Conservation (phyloP, 2,329 filamentous ascomycete genomes). For the Colletotrichum sp. region DNA sequence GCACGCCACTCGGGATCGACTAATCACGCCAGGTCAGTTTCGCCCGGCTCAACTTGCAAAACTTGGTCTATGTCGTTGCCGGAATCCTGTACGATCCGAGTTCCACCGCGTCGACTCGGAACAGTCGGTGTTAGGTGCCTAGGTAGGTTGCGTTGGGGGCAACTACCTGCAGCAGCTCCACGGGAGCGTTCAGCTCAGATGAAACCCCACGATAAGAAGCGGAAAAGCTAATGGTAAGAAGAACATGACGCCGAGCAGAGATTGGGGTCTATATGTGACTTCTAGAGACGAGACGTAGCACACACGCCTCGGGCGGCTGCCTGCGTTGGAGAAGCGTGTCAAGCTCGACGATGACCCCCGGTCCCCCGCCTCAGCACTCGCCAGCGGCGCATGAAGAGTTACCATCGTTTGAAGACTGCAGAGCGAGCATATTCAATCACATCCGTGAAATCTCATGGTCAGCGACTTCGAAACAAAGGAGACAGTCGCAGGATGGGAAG, state of each 20-base stretch:
- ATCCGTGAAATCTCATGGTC: not conserved
- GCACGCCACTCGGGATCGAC: not conserved
- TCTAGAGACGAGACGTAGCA: not conserved
- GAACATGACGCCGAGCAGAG: not conserved
- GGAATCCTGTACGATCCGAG: not conserved
- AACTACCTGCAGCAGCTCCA: not conserved
- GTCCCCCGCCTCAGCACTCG: not conserved
- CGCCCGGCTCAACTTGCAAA: not conserved
- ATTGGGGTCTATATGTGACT: slow-evolving; percentile 16
- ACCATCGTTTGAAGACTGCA: slow-evolving; percentile 1
- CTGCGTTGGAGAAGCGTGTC: slow-evolving; percentile 11
- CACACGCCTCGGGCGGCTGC: slow-evolving; percentile 1
- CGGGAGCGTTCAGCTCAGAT: not conserved
- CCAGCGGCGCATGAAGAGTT: not conserved
- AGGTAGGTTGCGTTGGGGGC: slow-evolving; percentile 2
- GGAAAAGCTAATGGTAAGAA: not conserved
- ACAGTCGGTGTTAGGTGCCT: not conserved
- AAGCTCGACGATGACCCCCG: not conserved
- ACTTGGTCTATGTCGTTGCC: not conserved
- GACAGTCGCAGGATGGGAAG: slow-evolving; percentile 3
- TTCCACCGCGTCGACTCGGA: not conserved
- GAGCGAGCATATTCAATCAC: not conserved
- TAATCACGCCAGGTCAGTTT: not conserved
- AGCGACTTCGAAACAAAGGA: slow-evolving; percentile 11
- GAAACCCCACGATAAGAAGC: not conserved